Evolutionary conservation across 768 basidiomycete genomes (phyloP).

Genomic region (Boletus subparvulus): DNA sequence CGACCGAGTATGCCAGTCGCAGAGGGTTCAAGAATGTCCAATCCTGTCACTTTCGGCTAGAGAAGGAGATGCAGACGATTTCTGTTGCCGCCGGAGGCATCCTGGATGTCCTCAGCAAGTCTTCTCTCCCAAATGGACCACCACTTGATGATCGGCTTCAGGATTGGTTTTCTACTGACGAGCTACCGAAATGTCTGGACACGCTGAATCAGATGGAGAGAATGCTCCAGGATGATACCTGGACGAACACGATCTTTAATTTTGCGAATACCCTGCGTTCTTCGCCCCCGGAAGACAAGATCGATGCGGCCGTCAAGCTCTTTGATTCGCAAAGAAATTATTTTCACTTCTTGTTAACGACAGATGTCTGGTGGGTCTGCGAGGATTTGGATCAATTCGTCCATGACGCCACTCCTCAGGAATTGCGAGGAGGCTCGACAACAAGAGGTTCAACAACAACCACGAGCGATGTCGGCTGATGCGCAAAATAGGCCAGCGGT

Average conservation of each 20-base stretch:
- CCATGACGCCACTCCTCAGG: background rate
- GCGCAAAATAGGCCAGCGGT: background rate
- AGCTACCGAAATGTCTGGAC: background rate
- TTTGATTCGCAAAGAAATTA: slow-evolving; percentile 3
- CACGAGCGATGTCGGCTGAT: background rate
- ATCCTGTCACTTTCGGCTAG: slow-evolving; percentile 11
- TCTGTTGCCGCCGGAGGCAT: slow-evolving; percentile 1
- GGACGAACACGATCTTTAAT: background rate
- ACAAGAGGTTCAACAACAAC: background rate
- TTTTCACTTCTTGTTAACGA: slow-evolving; percentile 11
- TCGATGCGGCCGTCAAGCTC: slow-evolving; percentile 1
- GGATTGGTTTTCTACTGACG: slow-evolving; percentile 12
- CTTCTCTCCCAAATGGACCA: background rate
- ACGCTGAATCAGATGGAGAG: slow-evolving; percentile 6
- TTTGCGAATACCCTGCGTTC: background rate
- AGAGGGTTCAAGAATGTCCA: background rate
- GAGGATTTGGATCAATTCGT: background rate
- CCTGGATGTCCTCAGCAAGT: background rate
- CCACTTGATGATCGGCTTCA: slow-evolving; percentile 10
- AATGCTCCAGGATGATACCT: slow-evolving; percentile 6
- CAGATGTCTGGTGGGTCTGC: slow-evolving; percentile 7
- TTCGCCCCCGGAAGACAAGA: background rate
- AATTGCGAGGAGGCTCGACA: slow-evolving; percentile 5
- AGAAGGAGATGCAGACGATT: slow-evolving; percentile 13
- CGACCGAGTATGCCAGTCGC: background rate